Percentiles rank a stretch among this genome's conserved stretches.
phyloP scores from a whole-genome alignment of 2,329 filamentous ascomycete species.

The Colletotrichum theobromicola region DNA sequence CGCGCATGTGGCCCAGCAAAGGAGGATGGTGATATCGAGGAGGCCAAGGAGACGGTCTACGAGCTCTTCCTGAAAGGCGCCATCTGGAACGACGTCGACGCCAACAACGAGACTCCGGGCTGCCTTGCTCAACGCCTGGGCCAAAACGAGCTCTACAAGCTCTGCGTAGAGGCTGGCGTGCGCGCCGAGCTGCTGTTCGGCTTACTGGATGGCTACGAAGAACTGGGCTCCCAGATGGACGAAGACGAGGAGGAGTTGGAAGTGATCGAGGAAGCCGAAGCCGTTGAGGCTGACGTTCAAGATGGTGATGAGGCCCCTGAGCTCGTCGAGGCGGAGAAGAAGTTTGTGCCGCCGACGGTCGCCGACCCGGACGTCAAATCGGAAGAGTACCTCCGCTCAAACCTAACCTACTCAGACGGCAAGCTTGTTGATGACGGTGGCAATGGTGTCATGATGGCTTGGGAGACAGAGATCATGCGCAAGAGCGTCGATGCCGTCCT shows the following conservation, averaged over 20 bases:
- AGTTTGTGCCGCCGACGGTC: slow-evolving; percentile 39
- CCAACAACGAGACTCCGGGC: slow-evolving; percentile 86
- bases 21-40: slow-evolving; percentile 52
- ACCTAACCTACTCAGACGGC: slow-evolving; percentile 66
- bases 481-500: slow-evolving; percentile 73
- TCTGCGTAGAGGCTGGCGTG: slow-evolving; percentile 89
- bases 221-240: slow-evolving; percentile 58
- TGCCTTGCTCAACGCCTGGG: slow-evolving; percentile 80
- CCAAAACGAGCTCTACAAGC: slow-evolving; percentile 73
- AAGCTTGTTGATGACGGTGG: slow-evolving; percentile 75
- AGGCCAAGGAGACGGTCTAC: slow-evolving; percentile 71
- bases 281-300: not conserved
- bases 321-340: slow-evolving; percentile 26
- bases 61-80: slow-evolving; percentile 86
- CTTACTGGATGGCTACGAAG: slow-evolving; percentile 81
- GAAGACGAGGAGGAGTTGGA: slow-evolving; percentile 55
- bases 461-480: slow-evolving; percentile 88
- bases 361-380: slow-evolving; percentile 60
- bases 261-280: slow-evolving; percentile 38
- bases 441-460: slow-evolving; percentile 94
- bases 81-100: slow-evolving; percentile 96
- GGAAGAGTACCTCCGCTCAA: slow-evolving; percentile 71
- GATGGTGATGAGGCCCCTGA: slow-evolving; percentile 25
- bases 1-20: slow-evolving; percentile 66
- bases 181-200: slow-evolving; percentile 87